phyloP scores from a whole-genome alignment of 75 land plant species.

The Pinus tabuliformis region DNA sequence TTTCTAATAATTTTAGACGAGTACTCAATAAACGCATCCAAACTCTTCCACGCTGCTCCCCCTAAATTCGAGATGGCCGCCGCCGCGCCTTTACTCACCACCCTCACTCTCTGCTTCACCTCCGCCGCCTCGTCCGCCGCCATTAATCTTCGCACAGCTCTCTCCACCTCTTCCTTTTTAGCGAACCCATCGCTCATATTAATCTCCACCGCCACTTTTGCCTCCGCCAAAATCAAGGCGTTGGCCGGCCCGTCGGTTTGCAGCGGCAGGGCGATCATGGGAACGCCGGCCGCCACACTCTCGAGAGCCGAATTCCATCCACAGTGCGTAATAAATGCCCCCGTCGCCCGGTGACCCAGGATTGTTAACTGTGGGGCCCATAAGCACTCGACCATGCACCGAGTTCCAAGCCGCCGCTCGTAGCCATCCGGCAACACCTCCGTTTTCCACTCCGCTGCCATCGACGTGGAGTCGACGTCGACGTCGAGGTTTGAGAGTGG shows the following conservation, averaged over 20 bases:
- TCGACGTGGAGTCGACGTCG: neutral
- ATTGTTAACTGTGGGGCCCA: neutral
- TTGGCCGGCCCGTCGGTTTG: neutral
- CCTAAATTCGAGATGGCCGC: too few species aligned
- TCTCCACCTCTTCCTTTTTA: too few species aligned
- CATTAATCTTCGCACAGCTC: neutral
- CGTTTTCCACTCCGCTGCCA: neutral
- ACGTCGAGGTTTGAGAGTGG: neutral
- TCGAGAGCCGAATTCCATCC: neutral
- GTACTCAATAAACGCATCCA: too few species aligned
- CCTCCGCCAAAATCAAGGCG: too few species aligned
- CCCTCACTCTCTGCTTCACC: neutral
- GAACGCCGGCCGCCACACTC: neutral
- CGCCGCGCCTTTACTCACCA: neutral
- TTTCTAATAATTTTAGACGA: too few species aligned
- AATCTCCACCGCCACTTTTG: too few species aligned
- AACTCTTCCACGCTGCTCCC: too few species aligned
- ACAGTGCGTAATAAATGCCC: neutral
- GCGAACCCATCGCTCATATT: too few species aligned
- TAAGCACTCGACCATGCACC: neutral
- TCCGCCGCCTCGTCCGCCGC: neutral
- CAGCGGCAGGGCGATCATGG: neutral
- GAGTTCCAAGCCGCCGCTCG: neutral
- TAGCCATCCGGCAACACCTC: neutral
- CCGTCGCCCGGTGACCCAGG: neutral